These are phyloP conservation scores for Zasmidium cellare DNA, from an alignment of 2,329 filamentous ascomycete genomes.

Conservation along the genomic window DNA sequence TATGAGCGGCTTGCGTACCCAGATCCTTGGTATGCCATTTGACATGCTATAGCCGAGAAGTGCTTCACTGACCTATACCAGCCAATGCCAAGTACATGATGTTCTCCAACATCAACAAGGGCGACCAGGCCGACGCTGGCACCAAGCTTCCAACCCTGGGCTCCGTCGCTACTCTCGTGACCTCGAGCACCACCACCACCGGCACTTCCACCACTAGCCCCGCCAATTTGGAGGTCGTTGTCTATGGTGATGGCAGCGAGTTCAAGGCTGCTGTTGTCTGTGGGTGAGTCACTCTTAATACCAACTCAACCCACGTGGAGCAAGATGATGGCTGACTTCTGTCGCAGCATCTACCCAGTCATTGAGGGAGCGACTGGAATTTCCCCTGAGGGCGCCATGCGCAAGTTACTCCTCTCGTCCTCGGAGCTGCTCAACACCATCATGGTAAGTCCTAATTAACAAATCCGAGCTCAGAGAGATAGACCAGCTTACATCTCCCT, in stretches of 20 bases:
- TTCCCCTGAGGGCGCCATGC: conserved; percentile 23
- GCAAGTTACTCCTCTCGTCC: conserved; percentile 27
- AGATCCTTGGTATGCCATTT: conserved; percentile 19
- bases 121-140: not conserved
- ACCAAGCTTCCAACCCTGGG: conserved; percentile 1
- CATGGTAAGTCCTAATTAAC: conserved; percentile 9
- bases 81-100: conserved; percentile 27
- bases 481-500: not conserved
- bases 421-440: conserved; percentile 25
- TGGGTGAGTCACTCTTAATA: not conserved
- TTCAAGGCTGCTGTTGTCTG: not conserved
- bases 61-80: conserved; percentile 1
- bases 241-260: conserved; percentile 19
- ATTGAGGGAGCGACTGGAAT: conserved; percentile 22
- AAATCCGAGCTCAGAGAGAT: not conserved
- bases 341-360: conserved; percentile 23
- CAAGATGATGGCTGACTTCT: not conserved
- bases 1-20: conserved; percentile 18
- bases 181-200: conserved; percentile 8
- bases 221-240: conserved; percentile 20
- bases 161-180: conserved; percentile 1
- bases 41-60: not conserved
- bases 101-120: conserved; percentile 1
- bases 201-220: not conserved
- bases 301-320: not conserved